phyloP scores from a whole-genome alignment of 1,284 basidiomycete species.

The Apiotrichum sp. region DNA sequence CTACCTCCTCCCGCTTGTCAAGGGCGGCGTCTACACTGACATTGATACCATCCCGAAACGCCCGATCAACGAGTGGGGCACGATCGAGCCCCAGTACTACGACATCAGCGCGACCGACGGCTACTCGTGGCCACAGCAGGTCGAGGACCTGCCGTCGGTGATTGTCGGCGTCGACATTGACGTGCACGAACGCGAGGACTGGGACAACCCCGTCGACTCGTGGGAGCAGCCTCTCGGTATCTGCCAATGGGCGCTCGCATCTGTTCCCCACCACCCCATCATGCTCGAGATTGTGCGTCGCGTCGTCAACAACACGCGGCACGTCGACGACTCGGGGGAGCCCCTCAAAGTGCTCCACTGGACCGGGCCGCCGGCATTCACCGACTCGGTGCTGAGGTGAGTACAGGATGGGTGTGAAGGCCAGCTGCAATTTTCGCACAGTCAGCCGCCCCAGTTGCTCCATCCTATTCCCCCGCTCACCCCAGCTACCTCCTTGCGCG shows the following conservation, averaged over 20 bases:
- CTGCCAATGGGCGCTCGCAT: conserved; percentile 46
- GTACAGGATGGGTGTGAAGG: background rate
- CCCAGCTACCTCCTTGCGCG: conserved; percentile 40
- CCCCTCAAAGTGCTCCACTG: conserved; percentile 43
- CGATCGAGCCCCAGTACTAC: conserved; percentile 22
- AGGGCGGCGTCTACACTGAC: conserved; percentile 48
- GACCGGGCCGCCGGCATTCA: conserved; percentile 40
- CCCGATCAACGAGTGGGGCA: conserved; percentile 41
- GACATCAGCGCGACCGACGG: conserved; percentile 31
- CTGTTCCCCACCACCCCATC: conserved; percentile 44
- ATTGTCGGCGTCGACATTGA: conserved; percentile 47
- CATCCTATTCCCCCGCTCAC: no score
- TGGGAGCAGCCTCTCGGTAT: conserved; percentile 43
- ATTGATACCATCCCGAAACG: conserved; percentile 35
- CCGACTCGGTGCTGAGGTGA: conserved; percentile 39
- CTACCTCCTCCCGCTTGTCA: conserved; percentile 45
- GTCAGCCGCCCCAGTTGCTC: no score
- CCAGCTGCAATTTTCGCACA: conserved; percentile 3
- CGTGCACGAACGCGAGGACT: conserved; percentile 32
- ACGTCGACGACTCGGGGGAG: background rate
- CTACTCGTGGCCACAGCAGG: conserved; percentile 15
- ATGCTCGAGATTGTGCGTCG: conserved; percentile 43
- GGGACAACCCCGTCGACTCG: conserved; percentile 7
- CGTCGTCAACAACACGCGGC: conserved; percentile 35
- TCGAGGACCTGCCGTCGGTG: conserved; percentile 33